Percentiles rank a stretch among this genome's conserved stretches.
Conservation (phyloP, 257 asterid species). For the Petunia secreta region DNA sequence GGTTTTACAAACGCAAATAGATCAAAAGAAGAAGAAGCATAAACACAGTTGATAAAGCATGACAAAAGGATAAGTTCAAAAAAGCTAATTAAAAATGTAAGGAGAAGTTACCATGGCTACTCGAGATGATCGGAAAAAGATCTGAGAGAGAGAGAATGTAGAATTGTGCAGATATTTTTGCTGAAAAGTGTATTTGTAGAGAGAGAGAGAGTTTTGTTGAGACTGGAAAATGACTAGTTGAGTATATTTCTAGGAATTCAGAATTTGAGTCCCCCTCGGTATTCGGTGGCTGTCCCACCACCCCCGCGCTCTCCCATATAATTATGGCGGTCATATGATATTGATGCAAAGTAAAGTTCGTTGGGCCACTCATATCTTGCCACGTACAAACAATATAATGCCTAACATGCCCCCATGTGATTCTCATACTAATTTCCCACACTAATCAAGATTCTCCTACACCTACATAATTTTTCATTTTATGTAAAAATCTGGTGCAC, state of each 20-base stretch:
- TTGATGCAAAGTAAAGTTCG: neutral
- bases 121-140: constrained; percentile 29
- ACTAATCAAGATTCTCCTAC: too few relatives aligned
- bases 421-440: too few relatives aligned
- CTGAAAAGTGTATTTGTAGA: neutral
- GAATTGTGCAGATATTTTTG: constrained; percentile 21
- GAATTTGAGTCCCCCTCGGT: neutral
- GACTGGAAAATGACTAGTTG: neutral
- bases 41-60: neutral
- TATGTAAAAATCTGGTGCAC: too few relatives aligned
- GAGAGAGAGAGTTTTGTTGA: neutral
- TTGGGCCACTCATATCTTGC: neutral
- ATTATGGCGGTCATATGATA: neutral
- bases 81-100: neutral
- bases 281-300: neutral
- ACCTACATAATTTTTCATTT: too few relatives aligned
- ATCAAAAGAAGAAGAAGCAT: too few relatives aligned
- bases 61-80: neutral
- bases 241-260: too few relatives aligned
- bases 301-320: neutral
- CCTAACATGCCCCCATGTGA: neutral
- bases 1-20: neutral
- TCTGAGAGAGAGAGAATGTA: constrained; percentile 27
- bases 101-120: constrained; percentile 33
- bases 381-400: neutral